phyloP scores from a whole-genome alignment of 2,329 filamentous ascomycete species.

The Talaromyces verruculosus region DNA sequence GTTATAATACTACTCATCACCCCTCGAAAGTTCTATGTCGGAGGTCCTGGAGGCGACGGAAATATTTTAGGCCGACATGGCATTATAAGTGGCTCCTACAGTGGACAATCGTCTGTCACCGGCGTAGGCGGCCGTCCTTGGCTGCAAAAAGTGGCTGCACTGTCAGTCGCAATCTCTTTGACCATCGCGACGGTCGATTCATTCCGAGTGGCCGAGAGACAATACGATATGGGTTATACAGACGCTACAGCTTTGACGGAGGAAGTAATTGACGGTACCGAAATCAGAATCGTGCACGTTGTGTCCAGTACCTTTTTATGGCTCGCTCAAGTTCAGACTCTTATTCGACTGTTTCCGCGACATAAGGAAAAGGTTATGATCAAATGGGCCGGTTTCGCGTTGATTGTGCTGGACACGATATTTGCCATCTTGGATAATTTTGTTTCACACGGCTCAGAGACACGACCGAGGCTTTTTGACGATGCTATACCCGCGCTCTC shows the following conservation, averaged over 20 bases:
- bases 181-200: slow-evolving; percentile 93
- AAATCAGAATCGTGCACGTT: slow-evolving; percentile 85
- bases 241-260: slow-evolving; percentile 74
- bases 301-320: slow-evolving; percentile 96
- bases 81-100: slow-evolving; percentile 77
- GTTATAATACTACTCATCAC: slow-evolving; percentile 93
- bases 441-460: slow-evolving; percentile 49
- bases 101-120: slow-evolving; percentile 65
- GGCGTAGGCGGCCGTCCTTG: slow-evolving; percentile 89
- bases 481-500: slow-evolving; percentile 88
- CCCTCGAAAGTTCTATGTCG: slow-evolving; percentile 88
- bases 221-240: slow-evolving; percentile 77
- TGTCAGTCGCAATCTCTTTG: slow-evolving; percentile 72
- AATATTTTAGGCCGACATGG: slow-evolving; percentile 78
- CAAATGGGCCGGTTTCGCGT: slow-evolving; percentile 94
- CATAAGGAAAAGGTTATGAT: slow-evolving; percentile 98
- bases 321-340: slow-evolving; percentile 94
- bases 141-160: slow-evolving; percentile 74
- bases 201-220: slow-evolving; percentile 76
- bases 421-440: slow-evolving; percentile 94
- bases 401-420: slow-evolving; percentile 85
- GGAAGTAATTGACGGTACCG: slow-evolving; percentile 76
- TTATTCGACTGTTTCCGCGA: slow-evolving; percentile 92
- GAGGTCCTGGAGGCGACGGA: slow-evolving; percentile 63
- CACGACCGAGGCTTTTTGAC: slow-evolving; percentile 71